Evolutionary conservation across 768 basidiomycete genomes (phyloP).

Genomic region (Hygrocybe punicea): DNA sequence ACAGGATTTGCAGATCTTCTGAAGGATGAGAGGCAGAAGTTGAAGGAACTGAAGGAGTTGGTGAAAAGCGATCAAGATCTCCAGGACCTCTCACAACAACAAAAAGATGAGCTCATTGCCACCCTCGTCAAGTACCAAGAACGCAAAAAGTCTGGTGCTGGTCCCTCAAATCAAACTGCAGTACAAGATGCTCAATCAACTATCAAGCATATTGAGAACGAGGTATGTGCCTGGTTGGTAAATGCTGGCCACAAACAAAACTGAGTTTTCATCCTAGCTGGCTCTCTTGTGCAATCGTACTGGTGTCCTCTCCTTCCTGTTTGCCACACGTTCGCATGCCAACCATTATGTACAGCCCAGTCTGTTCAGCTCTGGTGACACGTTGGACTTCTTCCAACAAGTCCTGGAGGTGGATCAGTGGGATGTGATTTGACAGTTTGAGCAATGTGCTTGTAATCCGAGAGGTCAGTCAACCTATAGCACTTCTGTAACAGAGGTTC

Average conservation of each 20-base stretch:
- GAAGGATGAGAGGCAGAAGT: neutral
- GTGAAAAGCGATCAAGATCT: neutral
- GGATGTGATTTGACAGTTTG: slow-evolving; percentile 1
- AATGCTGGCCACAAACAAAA: neutral
- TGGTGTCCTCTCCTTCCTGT: neutral
- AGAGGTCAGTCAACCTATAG: too few relatives aligned
- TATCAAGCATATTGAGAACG: neutral
- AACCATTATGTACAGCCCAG: neutral
- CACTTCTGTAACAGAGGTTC: too few relatives aligned
- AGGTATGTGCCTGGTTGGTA: neutral
- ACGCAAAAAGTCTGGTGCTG: neutral
- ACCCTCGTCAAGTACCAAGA: neutral
- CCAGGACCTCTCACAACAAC: neutral
- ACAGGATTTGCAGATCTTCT: neutral
- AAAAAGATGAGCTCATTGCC: neutral
- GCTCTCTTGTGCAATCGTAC: neutral
- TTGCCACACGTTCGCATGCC: slow-evolving; percentile 1
- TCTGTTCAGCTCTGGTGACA: neutral
- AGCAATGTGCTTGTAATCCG: slow-evolving; percentile 1
- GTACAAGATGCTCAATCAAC: neutral
- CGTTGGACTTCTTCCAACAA: neutral
- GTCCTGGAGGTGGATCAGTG: neutral
- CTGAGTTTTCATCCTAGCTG: neutral
- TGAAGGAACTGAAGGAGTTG: neutral
- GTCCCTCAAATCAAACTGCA: neutral